A percentile compares a stretch with the other conserved stretches of the same genome.
Evolutionary conservation across 495 filamentous ascomycete genomes (phyloP).

Genomic region (Xylaria venustula): DNA sequence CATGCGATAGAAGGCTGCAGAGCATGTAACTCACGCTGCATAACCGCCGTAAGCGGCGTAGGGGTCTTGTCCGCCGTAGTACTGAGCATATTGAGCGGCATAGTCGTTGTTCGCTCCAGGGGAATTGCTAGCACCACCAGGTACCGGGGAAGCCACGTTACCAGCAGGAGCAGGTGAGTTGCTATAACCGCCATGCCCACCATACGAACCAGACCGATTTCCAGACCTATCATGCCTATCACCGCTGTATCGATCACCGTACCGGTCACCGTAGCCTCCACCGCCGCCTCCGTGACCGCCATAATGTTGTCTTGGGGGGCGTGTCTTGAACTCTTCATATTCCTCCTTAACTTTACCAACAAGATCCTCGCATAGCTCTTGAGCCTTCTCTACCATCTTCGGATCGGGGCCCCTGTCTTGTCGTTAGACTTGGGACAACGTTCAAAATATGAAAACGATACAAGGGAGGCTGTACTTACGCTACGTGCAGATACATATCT

Average conservation of each 20-base stretch:
- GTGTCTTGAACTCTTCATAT: conserved; percentile 86
- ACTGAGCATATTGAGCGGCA: conserved; percentile 80
- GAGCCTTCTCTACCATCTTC: conserved; percentile 79
- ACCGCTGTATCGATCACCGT: conserved; percentile 37
- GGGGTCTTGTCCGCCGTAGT: conserved; percentile 73
- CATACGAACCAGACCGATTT: conserved; percentile 32
- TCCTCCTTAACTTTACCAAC: conserved; percentile 77
- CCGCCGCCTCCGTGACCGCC: conserved; percentile 42
- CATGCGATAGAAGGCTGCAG: not conserved
- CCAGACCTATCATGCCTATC: conserved; percentile 31
- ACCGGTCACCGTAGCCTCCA: conserved; percentile 34
- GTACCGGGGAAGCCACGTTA: conserved; percentile 28
- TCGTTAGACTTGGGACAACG: conserved; percentile 1
- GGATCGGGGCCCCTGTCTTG: conserved; percentile 75
- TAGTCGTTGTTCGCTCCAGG: conserved; percentile 54
- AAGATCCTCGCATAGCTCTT: conserved; percentile 83
- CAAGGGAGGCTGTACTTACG: conserved; percentile 61
- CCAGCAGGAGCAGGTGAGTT: conserved; percentile 29
- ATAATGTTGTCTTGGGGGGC: conserved; percentile 68
- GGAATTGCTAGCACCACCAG: conserved; percentile 36
- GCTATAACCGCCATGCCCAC: conserved; percentile 39
- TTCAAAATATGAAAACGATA: conserved; percentile 30
- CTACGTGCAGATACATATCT: conserved; percentile 91
- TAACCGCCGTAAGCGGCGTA: conserved; percentile 94
- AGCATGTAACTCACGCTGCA: conserved; percentile 41